Evolutionary conservation across 2,329 filamentous ascomycete genomes (phyloP).

Genomic region (Venturia effusa): DNA sequence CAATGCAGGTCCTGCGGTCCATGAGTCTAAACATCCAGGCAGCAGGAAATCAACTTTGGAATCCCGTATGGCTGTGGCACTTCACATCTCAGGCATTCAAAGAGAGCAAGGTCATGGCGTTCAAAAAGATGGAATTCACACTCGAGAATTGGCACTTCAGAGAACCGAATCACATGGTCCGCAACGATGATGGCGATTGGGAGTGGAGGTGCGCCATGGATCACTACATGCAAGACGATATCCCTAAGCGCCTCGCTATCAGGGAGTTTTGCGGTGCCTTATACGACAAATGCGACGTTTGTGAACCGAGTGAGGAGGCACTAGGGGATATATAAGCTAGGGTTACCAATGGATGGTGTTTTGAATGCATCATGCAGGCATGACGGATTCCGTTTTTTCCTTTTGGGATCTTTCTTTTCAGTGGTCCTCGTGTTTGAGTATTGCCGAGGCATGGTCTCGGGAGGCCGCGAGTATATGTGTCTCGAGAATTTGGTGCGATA

Average conservation of each 20-base stretch:
- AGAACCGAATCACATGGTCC: constrained; percentile 8
- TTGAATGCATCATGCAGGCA: no score
- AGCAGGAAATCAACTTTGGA: constrained; percentile 12
- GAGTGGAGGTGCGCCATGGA: constrained; percentile 9
- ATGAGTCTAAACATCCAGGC: constrained; percentile 8
- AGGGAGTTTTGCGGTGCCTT: background rate
- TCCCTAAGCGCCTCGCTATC: background rate
- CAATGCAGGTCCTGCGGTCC: constrained; percentile 3
- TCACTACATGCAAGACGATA: constrained; percentile 5
- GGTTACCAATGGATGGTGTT: background rate
- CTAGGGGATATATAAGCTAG: background rate
- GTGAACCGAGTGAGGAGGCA: background rate
- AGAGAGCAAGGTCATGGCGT: background rate
- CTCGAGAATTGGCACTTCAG: constrained; percentile 7
- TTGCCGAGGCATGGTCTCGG: background rate
- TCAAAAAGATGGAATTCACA: constrained; percentile 9
- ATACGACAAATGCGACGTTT: constrained; percentile 6
- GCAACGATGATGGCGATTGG: constrained; percentile 5
- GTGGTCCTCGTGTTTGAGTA: background rate
- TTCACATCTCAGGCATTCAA: constrained; percentile 10
- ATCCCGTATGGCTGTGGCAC: constrained; percentile 13
- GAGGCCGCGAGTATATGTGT: background rate
- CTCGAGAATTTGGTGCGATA: background rate
- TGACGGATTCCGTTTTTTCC: no score
- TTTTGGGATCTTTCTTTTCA: background rate